Evolutionary conservation across 2,329 filamentous ascomycete species (phyloP).

Genomic region (Ophiosphaerella narmari): DNA sequence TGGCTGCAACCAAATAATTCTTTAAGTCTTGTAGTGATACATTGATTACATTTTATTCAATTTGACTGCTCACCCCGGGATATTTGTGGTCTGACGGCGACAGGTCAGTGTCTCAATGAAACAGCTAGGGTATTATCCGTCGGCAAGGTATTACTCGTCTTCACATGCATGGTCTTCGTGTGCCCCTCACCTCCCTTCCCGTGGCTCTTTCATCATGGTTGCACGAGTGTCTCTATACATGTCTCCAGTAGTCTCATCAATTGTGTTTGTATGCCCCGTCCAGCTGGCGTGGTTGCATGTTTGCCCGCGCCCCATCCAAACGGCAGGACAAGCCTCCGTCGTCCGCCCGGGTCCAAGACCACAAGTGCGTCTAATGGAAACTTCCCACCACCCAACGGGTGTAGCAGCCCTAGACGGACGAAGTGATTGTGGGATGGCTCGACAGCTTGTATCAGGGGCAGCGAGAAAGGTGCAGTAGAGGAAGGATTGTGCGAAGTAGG

Average conservation of each 20-base stretch:
- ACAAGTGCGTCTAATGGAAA: slow-evolving; percentile 52
- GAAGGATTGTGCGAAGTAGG: slow-evolving; percentile 36
- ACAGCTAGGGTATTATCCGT: slow-evolving; percentile 34
- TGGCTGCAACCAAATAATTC: slow-evolving; percentile 14
- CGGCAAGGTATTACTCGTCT: background rate
- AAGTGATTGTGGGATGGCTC: slow-evolving; percentile 43
- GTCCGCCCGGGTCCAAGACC: slow-evolving; percentile 45
- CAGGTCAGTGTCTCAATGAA: background rate
- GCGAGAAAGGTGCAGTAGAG: slow-evolving; percentile 25
- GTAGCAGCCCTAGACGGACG: slow-evolving; percentile 48
- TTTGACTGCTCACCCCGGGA: background rate
- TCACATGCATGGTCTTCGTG: background rate
- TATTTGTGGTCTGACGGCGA: background rate
- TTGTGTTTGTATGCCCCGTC: slow-evolving; percentile 32
- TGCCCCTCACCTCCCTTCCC: too few species aligned
- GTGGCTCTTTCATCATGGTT: slow-evolving; percentile 7
- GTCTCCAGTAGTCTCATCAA: slow-evolving; percentile 34
- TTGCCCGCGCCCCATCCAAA: slow-evolving; percentile 52
- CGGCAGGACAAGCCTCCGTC: slow-evolving; percentile 49
- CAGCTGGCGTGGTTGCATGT: slow-evolving; percentile 38
- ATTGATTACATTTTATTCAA: background rate
- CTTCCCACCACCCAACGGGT: slow-evolving; percentile 52
- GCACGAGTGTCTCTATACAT: slow-evolving; percentile 32
- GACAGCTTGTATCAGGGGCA: slow-evolving; percentile 41
- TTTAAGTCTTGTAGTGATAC: slow-evolving; percentile 18